Conservation (phyloP, 331 rosid species). For the Cydonia oblonga region DNA sequence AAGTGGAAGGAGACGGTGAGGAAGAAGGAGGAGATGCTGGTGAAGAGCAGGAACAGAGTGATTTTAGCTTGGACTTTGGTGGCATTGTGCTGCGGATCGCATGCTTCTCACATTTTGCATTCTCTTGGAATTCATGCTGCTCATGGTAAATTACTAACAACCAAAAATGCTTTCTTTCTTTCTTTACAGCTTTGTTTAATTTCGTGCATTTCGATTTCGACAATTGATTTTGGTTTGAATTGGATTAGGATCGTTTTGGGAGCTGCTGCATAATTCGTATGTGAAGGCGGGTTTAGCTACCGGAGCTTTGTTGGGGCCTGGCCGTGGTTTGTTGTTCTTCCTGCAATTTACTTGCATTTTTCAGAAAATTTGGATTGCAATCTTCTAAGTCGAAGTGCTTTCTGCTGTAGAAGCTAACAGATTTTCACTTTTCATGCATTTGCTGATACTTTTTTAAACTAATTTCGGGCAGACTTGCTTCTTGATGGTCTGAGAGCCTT, state of each 20-base stretch:
- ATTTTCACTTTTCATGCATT: not conserved
- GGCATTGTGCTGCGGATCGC: slow-evolving; percentile 91
- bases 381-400: not conserved
- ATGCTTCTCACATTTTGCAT: slow-evolving; percentile 81
- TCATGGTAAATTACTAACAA: slow-evolving; percentile 42
- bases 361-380: not conserved
- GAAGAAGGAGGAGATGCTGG: slow-evolving; percentile 68
- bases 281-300: slow-evolving; percentile 76
- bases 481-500: slow-evolving; percentile 78
- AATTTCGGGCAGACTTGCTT: slow-evolving; percentile 62
- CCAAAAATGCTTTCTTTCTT: not conserved
- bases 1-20: slow-evolving; percentile 81
- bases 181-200: not conserved
- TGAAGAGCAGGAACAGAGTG: slow-evolving; percentile 63
- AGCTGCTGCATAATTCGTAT: slow-evolving; percentile 75
- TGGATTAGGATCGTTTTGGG: slow-evolving; percentile 46
- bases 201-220: not conserved
- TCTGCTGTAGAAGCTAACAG: not conserved
- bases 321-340: slow-evolving; percentile 57
- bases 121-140: slow-evolving; percentile 75
- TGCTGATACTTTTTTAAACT: not conserved
- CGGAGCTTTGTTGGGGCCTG: slow-evolving; percentile 83
- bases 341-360: not conserved
- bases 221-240: not conserved
- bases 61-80: slow-evolving; percentile 92